Evolutionary conservation across 176 grass and related monocot genomes (phyloP).

Genomic region (Tillandsia leiboldiana): DNA sequence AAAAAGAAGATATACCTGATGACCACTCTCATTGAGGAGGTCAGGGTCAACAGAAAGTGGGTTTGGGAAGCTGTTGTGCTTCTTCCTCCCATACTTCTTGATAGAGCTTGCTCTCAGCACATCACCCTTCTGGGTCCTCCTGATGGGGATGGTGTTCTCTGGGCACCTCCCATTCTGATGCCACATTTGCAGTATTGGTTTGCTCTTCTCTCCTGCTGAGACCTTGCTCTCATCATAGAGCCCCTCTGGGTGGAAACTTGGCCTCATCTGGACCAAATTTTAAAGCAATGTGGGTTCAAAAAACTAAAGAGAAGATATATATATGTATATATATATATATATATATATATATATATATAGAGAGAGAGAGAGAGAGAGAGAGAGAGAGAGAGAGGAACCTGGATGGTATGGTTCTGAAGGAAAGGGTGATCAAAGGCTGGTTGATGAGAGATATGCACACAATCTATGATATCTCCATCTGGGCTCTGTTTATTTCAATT

Average conservation of each 20-base stretch:
- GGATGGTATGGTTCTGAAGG: conserved; percentile 57
- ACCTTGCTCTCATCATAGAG: conserved; percentile 54
- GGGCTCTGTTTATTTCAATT: conserved; percentile 34
- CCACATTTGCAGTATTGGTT: conserved; percentile 42
- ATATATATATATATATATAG: too few relatives aligned
- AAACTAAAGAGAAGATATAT: neutral
- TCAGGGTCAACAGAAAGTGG: conserved; percentile 45
- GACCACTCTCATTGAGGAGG: conserved; percentile 56
- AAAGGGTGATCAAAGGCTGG: conserved; percentile 71
- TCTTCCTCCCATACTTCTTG: conserved; percentile 60
- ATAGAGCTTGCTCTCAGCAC: conserved; percentile 54
- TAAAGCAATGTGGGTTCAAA: conserved; percentile 14
- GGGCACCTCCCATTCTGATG: conserved; percentile 53
- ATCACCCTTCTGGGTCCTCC: conserved; percentile 57
- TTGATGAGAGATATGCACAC: conserved; percentile 59
- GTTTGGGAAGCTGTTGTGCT: conserved; percentile 33
- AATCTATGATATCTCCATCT: conserved; percentile 66
- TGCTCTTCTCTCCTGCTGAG: conserved; percentile 25
- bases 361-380: conserved; percentile 7
- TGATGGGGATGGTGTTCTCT: conserved; percentile 46
- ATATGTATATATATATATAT: too few relatives aligned
- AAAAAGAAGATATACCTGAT: conserved; percentile 35
- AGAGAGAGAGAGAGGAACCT: conserved; percentile 35
- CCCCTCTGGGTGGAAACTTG: conserved; percentile 54
- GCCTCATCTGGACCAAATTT: conserved; percentile 37